phyloP scores from a whole-genome alignment of 108 stramenopile genomes.

The Chaetoceros tenuissimus region DNA sequence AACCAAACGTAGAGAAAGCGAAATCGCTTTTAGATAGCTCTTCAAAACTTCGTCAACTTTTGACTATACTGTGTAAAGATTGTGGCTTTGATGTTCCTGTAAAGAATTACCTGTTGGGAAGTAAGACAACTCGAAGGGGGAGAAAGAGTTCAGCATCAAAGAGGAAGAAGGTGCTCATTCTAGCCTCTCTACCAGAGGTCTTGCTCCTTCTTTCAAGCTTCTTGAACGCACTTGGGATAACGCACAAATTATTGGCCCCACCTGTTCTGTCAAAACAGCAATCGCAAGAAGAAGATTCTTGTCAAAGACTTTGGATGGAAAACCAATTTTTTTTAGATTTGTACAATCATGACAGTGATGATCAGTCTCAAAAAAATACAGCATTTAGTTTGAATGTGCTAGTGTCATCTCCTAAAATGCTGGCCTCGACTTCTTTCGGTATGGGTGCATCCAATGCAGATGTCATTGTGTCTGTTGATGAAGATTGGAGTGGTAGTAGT shows the following conservation, averaged over 20 bases:
- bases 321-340: conserved; percentile 36
- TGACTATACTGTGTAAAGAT: conserved; percentile 34
- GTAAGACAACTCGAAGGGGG: conserved; percentile 7
- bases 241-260: conserved; percentile 28
- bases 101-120: conserved; percentile 4
- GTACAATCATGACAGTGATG: conserved; percentile 22
- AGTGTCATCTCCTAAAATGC: conserved; percentile 41
- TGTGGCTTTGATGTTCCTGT: conserved; percentile 31
- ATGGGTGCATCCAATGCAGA: conserved; percentile 50
- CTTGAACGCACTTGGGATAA: conserved; percentile 55
- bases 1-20: conserved; percentile 40
- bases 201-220: conserved; percentile 46
- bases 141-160: conserved; percentile 1
- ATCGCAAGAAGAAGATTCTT: conserved; percentile 6
- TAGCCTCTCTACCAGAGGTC: conserved; percentile 56
- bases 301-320: conserved; percentile 24
- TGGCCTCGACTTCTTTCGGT: conserved; percentile 47
- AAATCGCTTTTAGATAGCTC: conserved; percentile 35
- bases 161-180: conserved; percentile 48
- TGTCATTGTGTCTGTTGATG: conserved; percentile 64
- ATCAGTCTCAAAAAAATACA: background rate
- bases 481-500: conserved; percentile 79
- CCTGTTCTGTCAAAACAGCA: background rate
- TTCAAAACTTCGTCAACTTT: conserved; percentile 56
- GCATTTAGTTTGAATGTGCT: conserved; percentile 28